Evolutionary conservation across 305 asterid genomes (phyloP).

Genomic region (Ilex paraguariensis): DNA sequence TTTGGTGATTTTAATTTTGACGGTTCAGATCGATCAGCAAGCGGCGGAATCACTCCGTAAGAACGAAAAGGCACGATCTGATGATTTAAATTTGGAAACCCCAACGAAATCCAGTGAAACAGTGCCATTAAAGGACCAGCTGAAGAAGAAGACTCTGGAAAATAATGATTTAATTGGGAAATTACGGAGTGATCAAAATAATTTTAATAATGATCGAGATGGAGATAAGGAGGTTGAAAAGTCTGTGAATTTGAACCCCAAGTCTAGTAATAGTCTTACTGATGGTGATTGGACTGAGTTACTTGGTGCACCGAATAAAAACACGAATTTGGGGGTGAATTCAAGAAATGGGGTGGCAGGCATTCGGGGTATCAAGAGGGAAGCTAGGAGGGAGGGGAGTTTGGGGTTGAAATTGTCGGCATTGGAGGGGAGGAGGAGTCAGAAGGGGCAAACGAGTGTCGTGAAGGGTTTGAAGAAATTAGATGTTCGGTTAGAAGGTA

Average conservation of each 20-base stretch:
- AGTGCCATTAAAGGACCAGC: slow-evolving; percentile 76
- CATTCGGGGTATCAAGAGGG: slow-evolving; percentile 36
- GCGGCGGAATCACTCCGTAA: slow-evolving; percentile 90
- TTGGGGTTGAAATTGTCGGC: slow-evolving; percentile 34
- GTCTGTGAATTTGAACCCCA: slow-evolving; percentile 33
- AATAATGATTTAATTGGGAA: slow-evolving; percentile 14
- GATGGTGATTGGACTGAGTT: slow-evolving; percentile 96
- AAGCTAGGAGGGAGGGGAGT: slow-evolving; percentile 39
- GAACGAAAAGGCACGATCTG: slow-evolving; percentile 55
- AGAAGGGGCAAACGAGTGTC: slow-evolving; percentile 39
- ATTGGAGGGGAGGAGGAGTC: slow-evolving; percentile 29
- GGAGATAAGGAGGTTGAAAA: slow-evolving; percentile 32
- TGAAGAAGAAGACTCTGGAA: slow-evolving; percentile 58
- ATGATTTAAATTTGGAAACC: slow-evolving; percentile 37
- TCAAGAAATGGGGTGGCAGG: slow-evolving; percentile 35
- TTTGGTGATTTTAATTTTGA: slow-evolving; percentile 16
- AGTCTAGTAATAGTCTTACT: slow-evolving; percentile 36
- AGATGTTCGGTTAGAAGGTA: slow-evolving; percentile 38
- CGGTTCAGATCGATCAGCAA: slow-evolving; percentile 87
- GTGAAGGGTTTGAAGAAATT: slow-evolving; percentile 41
- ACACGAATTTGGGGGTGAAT: slow-evolving; percentile 23
- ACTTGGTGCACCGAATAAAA: slow-evolving; percentile 62
- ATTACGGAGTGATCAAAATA: slow-evolving; percentile 25
- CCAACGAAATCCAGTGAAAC: slow-evolving; percentile 37
- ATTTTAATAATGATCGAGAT: slow-evolving; percentile 29